A percentile compares a stretch with the other conserved stretches of the same genome.
Evolutionary conservation across 768 basidiomycete genomes (phyloP).

Genomic region (Bullera alba): DNA sequence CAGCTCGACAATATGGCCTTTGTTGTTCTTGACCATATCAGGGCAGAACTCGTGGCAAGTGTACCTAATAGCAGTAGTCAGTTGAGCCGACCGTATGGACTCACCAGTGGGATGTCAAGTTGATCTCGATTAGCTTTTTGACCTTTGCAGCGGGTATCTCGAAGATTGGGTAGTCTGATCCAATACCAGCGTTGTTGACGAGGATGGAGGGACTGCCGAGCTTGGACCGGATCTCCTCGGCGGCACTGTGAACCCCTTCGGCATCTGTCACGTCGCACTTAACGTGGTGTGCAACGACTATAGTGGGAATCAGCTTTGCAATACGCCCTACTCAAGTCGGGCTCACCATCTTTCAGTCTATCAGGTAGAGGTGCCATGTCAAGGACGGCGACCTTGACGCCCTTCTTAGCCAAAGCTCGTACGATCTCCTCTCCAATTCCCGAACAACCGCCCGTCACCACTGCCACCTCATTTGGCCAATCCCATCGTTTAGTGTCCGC

Average conservation of each 20-base stretch:
- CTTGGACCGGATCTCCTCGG: neutral
- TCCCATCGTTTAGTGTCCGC: neutral
- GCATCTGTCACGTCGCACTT: slow-evolving; percentile 3
- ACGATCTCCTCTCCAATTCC: neutral
- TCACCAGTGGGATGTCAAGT: slow-evolving; percentile 3
- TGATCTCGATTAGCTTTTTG: neutral
- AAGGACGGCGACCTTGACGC: neutral
- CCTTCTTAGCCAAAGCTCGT: neutral
- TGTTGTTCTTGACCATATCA: too few species aligned
- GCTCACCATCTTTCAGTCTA: neutral
- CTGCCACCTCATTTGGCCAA: neutral
- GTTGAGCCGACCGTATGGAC: too few species aligned
- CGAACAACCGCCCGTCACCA: neutral
- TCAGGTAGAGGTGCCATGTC: neutral
- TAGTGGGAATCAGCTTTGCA: too few species aligned
- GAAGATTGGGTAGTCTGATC: neutral
- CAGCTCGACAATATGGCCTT: too few species aligned
- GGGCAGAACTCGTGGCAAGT: neutral
- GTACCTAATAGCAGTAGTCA: too few species aligned
- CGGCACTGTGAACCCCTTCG: neutral
- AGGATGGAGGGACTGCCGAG: neutral
- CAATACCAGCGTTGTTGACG: slow-evolving; percentile 3
- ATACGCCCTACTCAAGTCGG: too few species aligned
- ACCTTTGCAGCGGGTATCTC: neutral
- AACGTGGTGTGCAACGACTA: too few species aligned